Conservation (phyloP, 73 alveolate species). For the Paramecium primaurelia region DNA sequence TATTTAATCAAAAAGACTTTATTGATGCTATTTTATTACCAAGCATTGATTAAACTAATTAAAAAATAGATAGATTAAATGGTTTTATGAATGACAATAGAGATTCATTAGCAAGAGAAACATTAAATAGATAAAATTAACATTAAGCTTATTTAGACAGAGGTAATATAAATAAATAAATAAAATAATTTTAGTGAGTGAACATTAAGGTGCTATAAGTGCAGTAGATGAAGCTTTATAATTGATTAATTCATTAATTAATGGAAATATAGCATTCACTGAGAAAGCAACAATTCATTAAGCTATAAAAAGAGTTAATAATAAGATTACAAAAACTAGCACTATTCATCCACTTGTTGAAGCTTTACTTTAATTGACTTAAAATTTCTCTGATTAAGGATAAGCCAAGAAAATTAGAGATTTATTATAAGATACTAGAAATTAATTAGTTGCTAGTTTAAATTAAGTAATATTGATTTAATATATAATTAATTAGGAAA, state of each 20-base stretch:
- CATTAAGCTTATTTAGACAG: constrained; percentile 25
- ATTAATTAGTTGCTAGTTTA: neutral
- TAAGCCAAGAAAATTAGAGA: constrained; percentile 16
- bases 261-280: constrained; percentile 47
- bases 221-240: constrained; percentile 46
- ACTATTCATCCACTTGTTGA: neutral
- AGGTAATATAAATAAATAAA: neutral
- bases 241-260: neutral
- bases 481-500: neutral
- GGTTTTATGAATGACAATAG: constrained; percentile 26
- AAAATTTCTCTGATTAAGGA: constrained; percentile 22
- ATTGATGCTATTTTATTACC: constrained; percentile 20
- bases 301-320: neutral
- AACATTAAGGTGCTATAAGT: constrained; percentile 23
- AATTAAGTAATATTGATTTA: neutral
- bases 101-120: constrained; percentile 22
- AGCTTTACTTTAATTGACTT: neutral
- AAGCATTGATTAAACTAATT: neutral
- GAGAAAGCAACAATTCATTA: constrained; percentile 13
- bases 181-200: constrained; percentile 17
- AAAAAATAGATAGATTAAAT: constrained; percentile 16
- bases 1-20: neutral
- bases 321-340: neutral
- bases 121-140: constrained; percentile 5
- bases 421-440: neutral